Conservation (phyloP, 305 asterid genomes). For the Rubia peregrina region DNA sequence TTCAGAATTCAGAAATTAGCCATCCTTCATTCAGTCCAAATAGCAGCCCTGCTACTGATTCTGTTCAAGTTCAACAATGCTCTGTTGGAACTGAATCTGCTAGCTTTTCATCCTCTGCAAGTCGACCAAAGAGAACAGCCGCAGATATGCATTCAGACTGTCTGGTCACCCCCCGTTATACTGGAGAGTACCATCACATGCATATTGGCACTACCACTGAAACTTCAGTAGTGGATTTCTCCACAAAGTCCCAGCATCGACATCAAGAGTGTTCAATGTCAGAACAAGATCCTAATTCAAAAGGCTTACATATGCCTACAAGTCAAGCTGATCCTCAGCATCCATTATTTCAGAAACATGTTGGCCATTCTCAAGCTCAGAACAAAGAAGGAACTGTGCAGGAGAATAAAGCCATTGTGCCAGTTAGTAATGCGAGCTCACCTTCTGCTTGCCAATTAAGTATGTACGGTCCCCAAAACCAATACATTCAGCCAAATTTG, state of each 20-base stretch:
- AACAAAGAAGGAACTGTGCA: constrained; percentile 20
- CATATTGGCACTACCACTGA: constrained; percentile 23
- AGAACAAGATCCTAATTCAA: constrained; percentile 10
- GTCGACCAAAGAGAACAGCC: constrained; percentile 18
- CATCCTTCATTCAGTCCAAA: constrained; percentile 15
- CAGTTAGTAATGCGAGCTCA: constrained; percentile 18
- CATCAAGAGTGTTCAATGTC: constrained; percentile 14
- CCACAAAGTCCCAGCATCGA: constrained; percentile 18
- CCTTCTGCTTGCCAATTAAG: constrained; percentile 24
- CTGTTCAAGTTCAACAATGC: constrained; percentile 19
- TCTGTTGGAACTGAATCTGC: constrained; percentile 24
- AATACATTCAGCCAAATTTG: constrained; percentile 35
- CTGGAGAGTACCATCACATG: constrained; percentile 27
- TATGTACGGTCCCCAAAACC: constrained; percentile 26
- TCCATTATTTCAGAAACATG: constrained; percentile 14
- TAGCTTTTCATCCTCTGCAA: constrained; percentile 22
- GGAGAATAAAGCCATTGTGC: constrained; percentile 23
- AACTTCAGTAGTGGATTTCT: constrained; percentile 22
- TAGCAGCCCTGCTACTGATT: constrained; percentile 21
- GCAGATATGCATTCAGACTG: constrained; percentile 18
- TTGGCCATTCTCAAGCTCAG: constrained; percentile 20
- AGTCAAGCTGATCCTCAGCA: constrained; percentile 23
- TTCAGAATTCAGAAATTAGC: constrained; percentile 14
- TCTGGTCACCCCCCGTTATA: constrained; percentile 23
- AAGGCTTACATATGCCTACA: constrained; percentile 15